These are phyloP conservation scores for Erysimum pusillum DNA, from an alignment of 441 rosid species.

Conservation along the genomic window DNA sequence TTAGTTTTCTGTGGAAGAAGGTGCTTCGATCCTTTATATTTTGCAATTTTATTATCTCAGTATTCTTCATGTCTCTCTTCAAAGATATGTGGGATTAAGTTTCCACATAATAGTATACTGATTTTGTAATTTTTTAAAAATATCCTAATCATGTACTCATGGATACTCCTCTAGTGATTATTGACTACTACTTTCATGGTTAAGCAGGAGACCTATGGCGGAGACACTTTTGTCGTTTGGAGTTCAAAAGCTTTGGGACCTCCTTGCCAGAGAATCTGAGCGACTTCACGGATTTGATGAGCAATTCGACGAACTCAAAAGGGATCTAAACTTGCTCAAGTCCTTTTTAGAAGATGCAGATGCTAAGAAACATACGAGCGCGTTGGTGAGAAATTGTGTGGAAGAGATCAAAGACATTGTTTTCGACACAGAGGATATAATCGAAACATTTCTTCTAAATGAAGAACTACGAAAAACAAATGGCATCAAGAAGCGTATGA, in stretches of 20 bases:
- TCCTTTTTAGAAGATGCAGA: slow-evolving; percentile 44
- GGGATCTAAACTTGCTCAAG: slow-evolving; percentile 38
- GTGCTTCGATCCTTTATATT: too few relatives aligned
- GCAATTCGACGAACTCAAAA: slow-evolving; percentile 23
- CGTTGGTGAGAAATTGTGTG: slow-evolving; percentile 29
- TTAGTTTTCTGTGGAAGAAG: too few relatives aligned
- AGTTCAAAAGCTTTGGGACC: slow-evolving; percentile 40
- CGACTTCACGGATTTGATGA: slow-evolving; percentile 28
- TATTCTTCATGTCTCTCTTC: too few relatives aligned
- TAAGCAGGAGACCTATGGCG: too few relatives aligned
- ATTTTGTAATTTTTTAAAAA: too few relatives aligned
- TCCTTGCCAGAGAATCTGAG: slow-evolving; percentile 37
- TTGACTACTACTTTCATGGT: too few relatives aligned
- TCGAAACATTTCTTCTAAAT: slow-evolving; percentile 35
- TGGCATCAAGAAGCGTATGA: background rate
- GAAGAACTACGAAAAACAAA: background rate
- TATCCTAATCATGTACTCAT: too few relatives aligned
- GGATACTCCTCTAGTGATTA: too few relatives aligned
- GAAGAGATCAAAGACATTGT: slow-evolving; percentile 44
- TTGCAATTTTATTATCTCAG: too few relatives aligned
- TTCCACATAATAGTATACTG: too few relatives aligned
- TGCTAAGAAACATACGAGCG: slow-evolving; percentile 35
- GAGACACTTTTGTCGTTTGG: slow-evolving; percentile 36
- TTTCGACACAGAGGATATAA: slow-evolving; percentile 43
- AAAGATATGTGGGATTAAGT: too few relatives aligned